Percentiles rank a stretch among this genome's conserved stretches.
Conservation (phyloP, 768 basidiomycete species). For the Mycena haematopus region DNA sequence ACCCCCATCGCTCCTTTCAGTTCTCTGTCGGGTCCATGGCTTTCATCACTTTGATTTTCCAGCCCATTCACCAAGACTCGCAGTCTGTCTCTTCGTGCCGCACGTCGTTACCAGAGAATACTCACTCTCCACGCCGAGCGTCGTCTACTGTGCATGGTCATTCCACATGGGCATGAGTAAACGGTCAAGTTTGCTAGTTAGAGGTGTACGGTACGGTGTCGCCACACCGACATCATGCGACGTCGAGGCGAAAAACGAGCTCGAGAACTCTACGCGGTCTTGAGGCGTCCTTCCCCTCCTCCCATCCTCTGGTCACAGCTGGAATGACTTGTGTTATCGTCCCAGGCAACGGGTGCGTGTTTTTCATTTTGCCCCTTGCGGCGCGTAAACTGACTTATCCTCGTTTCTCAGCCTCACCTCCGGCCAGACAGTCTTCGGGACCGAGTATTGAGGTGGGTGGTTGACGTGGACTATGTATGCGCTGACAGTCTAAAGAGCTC, state of each 20-base stretch:
- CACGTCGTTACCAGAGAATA: neutral
- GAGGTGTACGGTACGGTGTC: neutral
- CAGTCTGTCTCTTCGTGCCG: conserved; percentile 3
- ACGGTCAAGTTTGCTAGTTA: neutral
- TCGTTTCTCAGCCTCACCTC: neutral
- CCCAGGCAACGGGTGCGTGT: conserved; percentile 26
- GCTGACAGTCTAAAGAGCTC: neutral
- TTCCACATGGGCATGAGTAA: neutral
- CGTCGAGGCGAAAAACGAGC: conserved; percentile 5
- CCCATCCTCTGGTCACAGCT: neutral
- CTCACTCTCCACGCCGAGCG: conserved; percentile 6
- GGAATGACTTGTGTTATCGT: neutral
- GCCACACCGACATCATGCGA: conserved; percentile 11
- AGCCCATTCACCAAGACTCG: neutral
- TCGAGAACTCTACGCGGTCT: neutral
- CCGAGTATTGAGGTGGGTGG: conserved; percentile 4
- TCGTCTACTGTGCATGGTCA: neutral
- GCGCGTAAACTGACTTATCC: neutral
- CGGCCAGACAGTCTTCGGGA: neutral
- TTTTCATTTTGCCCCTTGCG: conserved; percentile 25
- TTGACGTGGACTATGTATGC: neutral
- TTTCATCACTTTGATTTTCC: neutral
- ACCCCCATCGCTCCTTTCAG: neutral
- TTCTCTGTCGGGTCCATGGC: no score
- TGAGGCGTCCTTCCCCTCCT: neutral